Percentiles rank a stretch among this genome's conserved stretches.
Conservation (phyloP, 768 basidiomycete genomes). For the Tricholoma hemisulphureum region DNA sequence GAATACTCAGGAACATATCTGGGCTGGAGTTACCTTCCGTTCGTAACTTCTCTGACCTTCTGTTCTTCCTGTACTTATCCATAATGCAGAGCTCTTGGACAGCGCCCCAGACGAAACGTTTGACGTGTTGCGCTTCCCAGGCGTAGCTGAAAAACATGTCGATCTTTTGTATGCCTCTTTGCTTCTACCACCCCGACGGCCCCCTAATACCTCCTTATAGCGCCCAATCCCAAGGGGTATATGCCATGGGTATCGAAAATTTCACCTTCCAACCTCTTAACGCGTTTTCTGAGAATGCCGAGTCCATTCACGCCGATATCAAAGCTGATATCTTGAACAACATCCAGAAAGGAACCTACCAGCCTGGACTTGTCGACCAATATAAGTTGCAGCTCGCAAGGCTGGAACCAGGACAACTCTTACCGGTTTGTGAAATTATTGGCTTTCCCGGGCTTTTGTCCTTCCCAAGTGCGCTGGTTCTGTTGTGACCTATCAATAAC, state of each 20-base stretch:
- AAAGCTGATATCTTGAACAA: constrained; percentile 5
- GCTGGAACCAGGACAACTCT: constrained; percentile 21
- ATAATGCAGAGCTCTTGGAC: constrained; percentile 10
- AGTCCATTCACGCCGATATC: constrained; percentile 10
- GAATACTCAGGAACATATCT: constrained; percentile 43
- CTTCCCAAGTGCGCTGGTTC: constrained; percentile 9
- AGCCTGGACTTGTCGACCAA: constrained; percentile 11
- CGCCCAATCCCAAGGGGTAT: constrained; percentile 11
- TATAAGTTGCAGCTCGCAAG: constrained; percentile 21
- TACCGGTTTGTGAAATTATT: constrained; percentile 30
- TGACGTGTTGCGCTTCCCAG: constrained; percentile 12
- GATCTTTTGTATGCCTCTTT: constrained; percentile 1
- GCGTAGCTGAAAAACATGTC: neutral
- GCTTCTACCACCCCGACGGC: neutral
- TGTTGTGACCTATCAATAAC: neutral
- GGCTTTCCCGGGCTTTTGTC: constrained; percentile 25
- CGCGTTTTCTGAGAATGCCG: constrained; percentile 11
- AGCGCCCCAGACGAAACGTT: constrained; percentile 9
- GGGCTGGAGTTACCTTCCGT: constrained; percentile 24
- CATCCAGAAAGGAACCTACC: constrained; percentile 3
- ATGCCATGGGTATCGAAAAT: constrained; percentile 13
- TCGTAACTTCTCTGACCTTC: constrained; percentile 20
- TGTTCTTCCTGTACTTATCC: constrained; percentile 12
- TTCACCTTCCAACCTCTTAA: constrained; percentile 18
- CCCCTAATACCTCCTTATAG: neutral